Evolutionary conservation across 768 basidiomycete species (phyloP).

Genomic region (Pleurotus eryngii): DNA sequence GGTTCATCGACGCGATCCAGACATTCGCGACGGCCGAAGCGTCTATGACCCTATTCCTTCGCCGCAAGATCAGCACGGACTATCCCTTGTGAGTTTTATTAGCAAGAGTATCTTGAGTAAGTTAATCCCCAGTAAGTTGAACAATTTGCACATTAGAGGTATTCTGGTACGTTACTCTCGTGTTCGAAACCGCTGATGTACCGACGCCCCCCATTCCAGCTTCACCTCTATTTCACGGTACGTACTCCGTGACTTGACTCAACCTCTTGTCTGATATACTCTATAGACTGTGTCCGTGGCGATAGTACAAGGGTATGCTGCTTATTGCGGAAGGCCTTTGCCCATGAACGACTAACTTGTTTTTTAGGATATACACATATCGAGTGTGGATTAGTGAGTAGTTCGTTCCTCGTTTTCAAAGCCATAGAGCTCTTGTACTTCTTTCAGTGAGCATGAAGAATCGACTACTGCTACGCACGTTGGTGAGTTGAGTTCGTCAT

Average conservation of each 20-base stretch:
- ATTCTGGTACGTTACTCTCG: background rate
- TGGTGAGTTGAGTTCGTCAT: too few relatives aligned
- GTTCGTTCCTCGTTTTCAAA: too few relatives aligned
- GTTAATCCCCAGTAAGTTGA: background rate
- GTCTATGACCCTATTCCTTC: background rate
- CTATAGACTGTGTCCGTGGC: background rate
- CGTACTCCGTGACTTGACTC: background rate
- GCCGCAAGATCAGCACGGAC: background rate
- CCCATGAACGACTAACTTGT: background rate
- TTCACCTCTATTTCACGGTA: background rate
- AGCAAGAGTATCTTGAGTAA: background rate
- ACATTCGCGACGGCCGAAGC: background rate
- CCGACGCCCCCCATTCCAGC: background rate
- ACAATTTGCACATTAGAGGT: background rate
- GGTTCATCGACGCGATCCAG: background rate
- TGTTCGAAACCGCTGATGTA: background rate
- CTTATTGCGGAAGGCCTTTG: background rate
- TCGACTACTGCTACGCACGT: too few relatives aligned
- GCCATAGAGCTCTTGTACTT: too few relatives aligned
- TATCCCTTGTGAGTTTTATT: background rate
- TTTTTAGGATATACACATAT: background rate
- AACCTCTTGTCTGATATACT: background rate
- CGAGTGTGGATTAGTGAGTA: background rate
- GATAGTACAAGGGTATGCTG: background rate
- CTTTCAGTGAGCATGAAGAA: too few relatives aligned